Conservation (phyloP, 495 filamentous ascomycete genomes). For the Lasiosphaeriaceae sp. region DNA sequence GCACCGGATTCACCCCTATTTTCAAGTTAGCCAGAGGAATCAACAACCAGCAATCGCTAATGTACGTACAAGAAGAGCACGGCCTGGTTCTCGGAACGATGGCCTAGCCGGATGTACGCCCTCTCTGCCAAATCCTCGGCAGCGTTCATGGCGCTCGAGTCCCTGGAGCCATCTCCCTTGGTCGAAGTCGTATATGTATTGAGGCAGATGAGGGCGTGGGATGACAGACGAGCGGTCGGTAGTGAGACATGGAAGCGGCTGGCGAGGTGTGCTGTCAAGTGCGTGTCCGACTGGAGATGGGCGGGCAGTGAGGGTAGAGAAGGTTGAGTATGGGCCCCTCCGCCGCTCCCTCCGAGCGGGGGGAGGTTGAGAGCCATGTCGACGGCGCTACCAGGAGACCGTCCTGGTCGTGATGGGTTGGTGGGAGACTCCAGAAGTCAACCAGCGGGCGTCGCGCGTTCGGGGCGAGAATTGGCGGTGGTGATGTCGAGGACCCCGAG, state of each 20-base stretch:
- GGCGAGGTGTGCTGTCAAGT: conserved; percentile 90
- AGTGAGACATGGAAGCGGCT: conserved; percentile 90
- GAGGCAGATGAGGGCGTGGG: conserved; percentile 81
- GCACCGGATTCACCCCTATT: conserved; percentile 87
- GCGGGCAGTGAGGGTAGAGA: conserved; percentile 83
- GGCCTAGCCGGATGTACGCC: conserved; percentile 79
- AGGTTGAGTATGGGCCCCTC: conserved; percentile 76
- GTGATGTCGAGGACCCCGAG: not conserved
- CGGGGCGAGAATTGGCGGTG: not conserved
- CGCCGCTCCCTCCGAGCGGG: conserved; percentile 39
- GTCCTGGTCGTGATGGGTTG: not conserved
- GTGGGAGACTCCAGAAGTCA: not conserved
- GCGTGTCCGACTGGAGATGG: conserved; percentile 94
- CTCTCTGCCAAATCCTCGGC: conserved; percentile 85
- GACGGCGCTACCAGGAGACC: conserved; percentile 18
- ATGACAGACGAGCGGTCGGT: conserved; percentile 82
- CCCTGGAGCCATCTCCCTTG: conserved; percentile 84
- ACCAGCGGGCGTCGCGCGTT: not conserved
- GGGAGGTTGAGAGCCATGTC: conserved; percentile 46
- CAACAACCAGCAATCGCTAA: not conserved
- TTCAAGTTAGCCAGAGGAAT: conserved; percentile 19
- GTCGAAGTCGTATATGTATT: conserved; percentile 90
- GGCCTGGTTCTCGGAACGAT: conserved; percentile 87
- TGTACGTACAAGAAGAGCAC: conserved; percentile 79
- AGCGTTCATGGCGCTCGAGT: conserved; percentile 80